Conservation (phyloP, 1,139 yeast genomes). For the Magnusiomyces clavatus region DNA sequence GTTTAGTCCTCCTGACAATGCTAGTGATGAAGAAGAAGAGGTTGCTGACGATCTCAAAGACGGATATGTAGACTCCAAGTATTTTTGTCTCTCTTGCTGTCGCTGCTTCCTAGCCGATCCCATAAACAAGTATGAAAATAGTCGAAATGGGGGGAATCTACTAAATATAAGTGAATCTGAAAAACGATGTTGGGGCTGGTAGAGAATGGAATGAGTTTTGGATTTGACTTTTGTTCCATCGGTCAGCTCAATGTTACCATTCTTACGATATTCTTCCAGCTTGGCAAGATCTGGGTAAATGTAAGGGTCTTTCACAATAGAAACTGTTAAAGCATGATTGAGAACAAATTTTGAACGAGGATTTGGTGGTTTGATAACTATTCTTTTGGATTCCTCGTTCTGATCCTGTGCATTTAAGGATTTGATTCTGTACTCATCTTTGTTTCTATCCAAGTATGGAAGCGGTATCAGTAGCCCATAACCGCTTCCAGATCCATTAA, state of each 20-base stretch:
- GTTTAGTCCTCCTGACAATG: neutral
- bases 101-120: no score
- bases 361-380: no score
- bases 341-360: slow-evolving; percentile 11
- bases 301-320: slow-evolving; percentile 19
- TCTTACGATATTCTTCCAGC: slow-evolving; percentile 25
- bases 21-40: no score
- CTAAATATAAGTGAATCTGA: neutral
- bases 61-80: no score
- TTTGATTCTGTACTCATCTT: no score
- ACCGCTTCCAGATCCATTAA: slow-evolving; percentile 3
- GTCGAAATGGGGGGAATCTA: no score
- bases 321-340: slow-evolving; percentile 22
- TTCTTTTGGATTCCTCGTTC: no score
- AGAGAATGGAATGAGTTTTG: slow-evolving; percentile 20
- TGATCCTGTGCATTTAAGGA: no score
- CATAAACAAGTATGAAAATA: no score
- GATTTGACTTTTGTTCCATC: slow-evolving; percentile 24
- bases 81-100: no score
- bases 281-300: slow-evolving; percentile 24
- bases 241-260: slow-evolving; percentile 22
- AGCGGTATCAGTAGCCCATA: slow-evolving; percentile 7
- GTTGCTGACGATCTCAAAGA: no score
- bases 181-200: slow-evolving; percentile 11
- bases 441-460: neutral